A percentile compares a stretch with the other conserved stretches of the same genome.
These are phyloP conservation scores for Ceratocystis eucalypticola DNA, from an alignment of 2,329 filamentous ascomycete species.

Conservation along the genomic window DNA sequence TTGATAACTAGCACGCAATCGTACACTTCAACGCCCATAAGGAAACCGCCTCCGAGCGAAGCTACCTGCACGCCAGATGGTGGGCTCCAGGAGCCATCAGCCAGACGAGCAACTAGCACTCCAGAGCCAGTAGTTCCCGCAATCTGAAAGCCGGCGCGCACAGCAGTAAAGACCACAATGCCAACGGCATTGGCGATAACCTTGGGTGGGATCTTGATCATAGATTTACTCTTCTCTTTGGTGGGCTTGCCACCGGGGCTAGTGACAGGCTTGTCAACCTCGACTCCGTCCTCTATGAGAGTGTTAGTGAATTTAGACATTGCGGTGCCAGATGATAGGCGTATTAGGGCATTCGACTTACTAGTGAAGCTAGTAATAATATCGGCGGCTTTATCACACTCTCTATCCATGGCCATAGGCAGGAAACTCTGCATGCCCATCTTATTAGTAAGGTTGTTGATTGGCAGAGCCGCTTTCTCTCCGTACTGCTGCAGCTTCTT, in stretches of 20 bases:
- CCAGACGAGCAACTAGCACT: conserved; percentile 46
- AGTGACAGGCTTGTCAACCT: conserved; percentile 35
- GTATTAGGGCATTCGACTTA: conserved; percentile 31
- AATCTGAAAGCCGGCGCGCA: conserved; percentile 52
- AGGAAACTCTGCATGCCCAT: conserved; percentile 75
- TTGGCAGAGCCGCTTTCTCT: conserved; percentile 33
- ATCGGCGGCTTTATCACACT: conserved; percentile 78
- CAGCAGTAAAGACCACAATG: conserved; percentile 58
- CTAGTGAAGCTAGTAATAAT: conserved; percentile 79
- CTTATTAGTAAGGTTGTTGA: conserved; percentile 71
- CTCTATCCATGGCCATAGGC: conserved; percentile 73
- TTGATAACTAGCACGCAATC: conserved; percentile 84
- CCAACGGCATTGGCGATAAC: conserved; percentile 54
- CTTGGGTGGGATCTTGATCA: conserved; percentile 42
- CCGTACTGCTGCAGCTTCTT: conserved; percentile 19
- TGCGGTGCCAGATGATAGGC: neutral
- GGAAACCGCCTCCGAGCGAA: conserved; percentile 64
- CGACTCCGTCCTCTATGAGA: conserved; percentile 31
- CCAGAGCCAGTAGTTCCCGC: conserved; percentile 55
- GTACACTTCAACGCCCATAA: conserved; percentile 75
- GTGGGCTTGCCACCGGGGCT: conserved; percentile 25
- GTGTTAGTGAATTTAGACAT: neutral
- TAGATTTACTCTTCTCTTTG: conserved; percentile 32
- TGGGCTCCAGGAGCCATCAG: conserved; percentile 60
- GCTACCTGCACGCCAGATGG: conserved; percentile 74